phyloP scores from a whole-genome alignment of 805 yeast species.

The Nakazawaea anatomiae region DNA sequence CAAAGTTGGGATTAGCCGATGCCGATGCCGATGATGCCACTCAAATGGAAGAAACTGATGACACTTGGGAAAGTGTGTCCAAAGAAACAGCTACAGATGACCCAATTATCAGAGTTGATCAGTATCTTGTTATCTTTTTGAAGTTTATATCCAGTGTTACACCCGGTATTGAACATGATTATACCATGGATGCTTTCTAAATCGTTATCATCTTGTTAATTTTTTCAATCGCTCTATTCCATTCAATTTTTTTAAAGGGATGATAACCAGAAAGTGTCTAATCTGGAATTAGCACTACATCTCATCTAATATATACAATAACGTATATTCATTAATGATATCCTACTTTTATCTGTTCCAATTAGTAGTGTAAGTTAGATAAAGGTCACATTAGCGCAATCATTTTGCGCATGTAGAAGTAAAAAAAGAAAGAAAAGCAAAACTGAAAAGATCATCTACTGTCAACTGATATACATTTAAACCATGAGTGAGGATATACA shows the following conservation, averaged over 20 bases:
- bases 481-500: constrained; percentile 16
- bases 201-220: not conserved
- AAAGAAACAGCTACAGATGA: constrained; percentile 29
- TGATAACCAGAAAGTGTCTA: too few relatives aligned
- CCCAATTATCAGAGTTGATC: constrained; percentile 74
- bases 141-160: constrained; percentile 96
- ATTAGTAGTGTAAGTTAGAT: too few relatives aligned
- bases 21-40: constrained; percentile 12
- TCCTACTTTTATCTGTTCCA: too few relatives aligned
- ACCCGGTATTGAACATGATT: constrained; percentile 96
- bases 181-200: constrained; percentile 92
- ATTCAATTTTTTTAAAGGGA: too few relatives aligned
- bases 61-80: constrained; percentile 55
- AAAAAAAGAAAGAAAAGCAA: too few relatives aligned
- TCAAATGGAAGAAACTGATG: constrained; percentile 24
- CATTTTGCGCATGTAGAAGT: too few relatives aligned
- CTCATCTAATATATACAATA: not conserved
- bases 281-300: not conserved
- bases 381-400: too few relatives aligned
- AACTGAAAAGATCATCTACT: too few relatives aligned
- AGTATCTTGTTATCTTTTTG: constrained; percentile 80
- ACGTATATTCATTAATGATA: too few relatives aligned
- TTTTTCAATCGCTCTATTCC: not conserved
- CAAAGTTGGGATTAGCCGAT: constrained; percentile 41
- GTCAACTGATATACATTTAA: not conserved